Evolutionary conservation across 148 eudicot genomes (phyloP).

Genomic region (Euryodendron excelsum): DNA sequence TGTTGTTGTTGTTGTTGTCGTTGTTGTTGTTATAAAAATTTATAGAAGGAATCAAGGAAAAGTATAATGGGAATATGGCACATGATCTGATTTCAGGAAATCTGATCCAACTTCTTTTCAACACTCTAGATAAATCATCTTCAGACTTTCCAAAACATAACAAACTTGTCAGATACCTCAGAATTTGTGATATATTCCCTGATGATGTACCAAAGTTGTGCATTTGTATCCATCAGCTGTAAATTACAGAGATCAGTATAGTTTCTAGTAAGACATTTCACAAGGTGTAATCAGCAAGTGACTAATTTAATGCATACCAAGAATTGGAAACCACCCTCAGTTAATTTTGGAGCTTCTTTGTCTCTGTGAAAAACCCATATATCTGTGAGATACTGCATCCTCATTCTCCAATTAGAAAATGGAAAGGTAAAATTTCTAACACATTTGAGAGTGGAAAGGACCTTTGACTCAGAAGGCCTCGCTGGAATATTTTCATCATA

Average conservation of each 20-base stretch:
- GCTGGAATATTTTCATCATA: conserved; percentile 91
- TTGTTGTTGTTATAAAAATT: neutral
- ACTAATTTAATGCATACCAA: conserved; percentile 48
- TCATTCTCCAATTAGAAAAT: neutral
- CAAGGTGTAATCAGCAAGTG: neutral
- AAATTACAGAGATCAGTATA: conserved; percentile 26
- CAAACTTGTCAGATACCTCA: conserved; percentile 52
- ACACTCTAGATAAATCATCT: neutral
- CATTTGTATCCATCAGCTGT: conserved; percentile 98
- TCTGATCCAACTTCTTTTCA: neutral
- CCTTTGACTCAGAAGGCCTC: conserved; percentile 89
- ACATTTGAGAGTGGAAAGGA: conserved; percentile 24
- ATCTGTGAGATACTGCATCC: conserved; percentile 3
- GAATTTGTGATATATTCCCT: conserved; percentile 91
- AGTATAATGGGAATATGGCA: neutral
- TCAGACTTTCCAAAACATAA: neutral
- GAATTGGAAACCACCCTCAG: conserved; percentile 95
- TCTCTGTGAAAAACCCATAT: conserved; percentile 43
- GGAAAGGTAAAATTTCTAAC: conserved; percentile 13
- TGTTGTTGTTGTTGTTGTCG: neutral
- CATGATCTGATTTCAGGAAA: neutral
- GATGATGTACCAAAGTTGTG: conserved; percentile 97
- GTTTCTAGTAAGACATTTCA: neutral
- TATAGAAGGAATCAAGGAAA: conserved; percentile 1
- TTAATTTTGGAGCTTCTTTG: conserved; percentile 77